phyloP scores from a whole-genome alignment of 2,329 filamentous ascomycete species.

The Septoria linicola region DNA sequence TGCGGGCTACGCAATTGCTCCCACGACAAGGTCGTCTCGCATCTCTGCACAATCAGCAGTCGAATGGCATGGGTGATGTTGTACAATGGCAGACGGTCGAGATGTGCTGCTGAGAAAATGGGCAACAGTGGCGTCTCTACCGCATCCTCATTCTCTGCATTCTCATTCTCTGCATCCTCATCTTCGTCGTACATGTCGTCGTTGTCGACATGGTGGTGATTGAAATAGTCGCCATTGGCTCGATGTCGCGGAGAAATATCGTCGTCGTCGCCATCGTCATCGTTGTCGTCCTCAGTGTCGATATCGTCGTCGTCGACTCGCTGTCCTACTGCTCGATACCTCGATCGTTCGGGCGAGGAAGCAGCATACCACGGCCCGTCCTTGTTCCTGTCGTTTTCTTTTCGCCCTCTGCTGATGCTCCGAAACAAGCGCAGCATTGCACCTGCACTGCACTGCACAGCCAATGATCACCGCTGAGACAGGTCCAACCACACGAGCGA shows the following conservation, averaged over 20 bases:
- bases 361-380: slow-evolving; percentile 21
- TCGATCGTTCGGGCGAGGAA: slow-evolving; percentile 30
- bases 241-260: slow-evolving; percentile 24
- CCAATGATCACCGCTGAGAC: slow-evolving; percentile 11
- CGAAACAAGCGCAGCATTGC: slow-evolving; percentile 30
- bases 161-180: slow-evolving; percentile 43
- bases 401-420: slow-evolving; percentile 29
- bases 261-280: slow-evolving; percentile 29
- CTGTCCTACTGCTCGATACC: slow-evolving; percentile 29
- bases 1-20: slow-evolving; percentile 94
- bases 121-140: slow-evolving; percentile 62
- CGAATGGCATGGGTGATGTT: slow-evolving; percentile 87
- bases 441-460: slow-evolving; percentile 1
- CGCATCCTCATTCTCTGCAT: slow-evolving; percentile 46
- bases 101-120: slow-evolving; percentile 74
- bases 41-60: slow-evolving; percentile 76
- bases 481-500: slow-evolving; percentile 12
- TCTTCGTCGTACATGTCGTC: slow-evolving; percentile 41
- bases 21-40: slow-evolving; percentile 90
- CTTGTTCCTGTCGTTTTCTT: slow-evolving; percentile 17
- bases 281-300: slow-evolving; percentile 14
- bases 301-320: slow-evolving; percentile 24
- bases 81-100: slow-evolving; percentile 85
- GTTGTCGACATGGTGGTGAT: slow-evolving; percentile 24
- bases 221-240: slow-evolving; percentile 22